phyloP scores from a whole-genome alignment of 768 basidiomycete species.

The Panellus pusillus region DNA sequence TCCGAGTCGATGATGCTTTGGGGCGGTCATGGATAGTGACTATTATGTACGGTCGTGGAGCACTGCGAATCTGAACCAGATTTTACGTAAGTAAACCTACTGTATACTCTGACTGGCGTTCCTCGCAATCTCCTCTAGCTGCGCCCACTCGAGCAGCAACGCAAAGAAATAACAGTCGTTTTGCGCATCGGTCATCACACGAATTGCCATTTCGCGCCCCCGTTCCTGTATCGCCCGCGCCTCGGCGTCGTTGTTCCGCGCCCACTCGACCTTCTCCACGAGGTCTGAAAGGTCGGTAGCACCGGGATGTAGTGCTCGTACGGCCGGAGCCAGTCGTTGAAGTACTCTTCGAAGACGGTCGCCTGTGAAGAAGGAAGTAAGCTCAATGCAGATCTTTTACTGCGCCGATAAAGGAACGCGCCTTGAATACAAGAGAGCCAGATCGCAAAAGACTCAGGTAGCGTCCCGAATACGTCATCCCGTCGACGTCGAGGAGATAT shows the following conservation, averaged over 20 bases:
- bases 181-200: constrained; percentile 10
- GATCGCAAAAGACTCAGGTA: constrained; percentile 9
- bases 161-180: constrained; percentile 9
- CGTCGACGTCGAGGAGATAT: constrained; percentile 13
- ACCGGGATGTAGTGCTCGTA: constrained; percentile 15
- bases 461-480: constrained; percentile 10
- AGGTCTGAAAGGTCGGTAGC: constrained; percentile 12
- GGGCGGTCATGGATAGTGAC: too few species aligned
- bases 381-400: neutral
- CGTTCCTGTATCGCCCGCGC: constrained; percentile 12
- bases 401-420: neutral
- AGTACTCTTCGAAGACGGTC: constrained; percentile 11
- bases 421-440: constrained; percentile 16
- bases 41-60: too few species aligned
- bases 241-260: constrained; percentile 7
- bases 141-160: constrained; percentile 15
- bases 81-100: too few species aligned
- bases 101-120: neutral
- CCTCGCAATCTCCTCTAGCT: constrained; percentile 11
- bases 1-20: too few species aligned
- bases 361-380: neutral
- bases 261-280: constrained; percentile 14
- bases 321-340: constrained; percentile 7
- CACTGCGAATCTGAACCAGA: too few species aligned
- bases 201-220: constrained; percentile 5